Base-by-base conservation (phyloP, 2,329 filamentous ascomycete genomes). In the Trichoderma endophyticum region DNA sequence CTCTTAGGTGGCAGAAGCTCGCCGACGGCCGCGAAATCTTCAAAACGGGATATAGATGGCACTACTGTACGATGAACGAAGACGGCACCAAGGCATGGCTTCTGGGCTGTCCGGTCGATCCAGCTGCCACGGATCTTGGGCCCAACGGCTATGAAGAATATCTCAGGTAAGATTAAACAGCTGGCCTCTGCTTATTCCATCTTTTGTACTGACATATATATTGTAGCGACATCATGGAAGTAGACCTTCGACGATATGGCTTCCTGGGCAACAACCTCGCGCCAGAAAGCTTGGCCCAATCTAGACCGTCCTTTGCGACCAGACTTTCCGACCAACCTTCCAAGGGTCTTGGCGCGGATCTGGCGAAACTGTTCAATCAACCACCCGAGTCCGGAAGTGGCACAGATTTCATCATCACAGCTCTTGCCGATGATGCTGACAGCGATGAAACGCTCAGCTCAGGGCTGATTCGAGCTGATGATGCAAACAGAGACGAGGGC, bases 21-120 rank as follows among this genome's bases (percentile, higher is more conserved):
- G 96, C 95, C 1, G 95, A 98, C 78, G 96, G 96, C 4, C 92
- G 93, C 64, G 96, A 99, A 79, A 91, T 99, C 39, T 99, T 98
- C 83, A 93, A 93, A 76, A 86, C 90, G 0, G 93, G 92, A n/a
- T 98, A 96, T 80, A 90, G 95, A 73, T 99, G 96, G 96, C 95
- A 98, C 81, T 99, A 99, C 80, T 98, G 96, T 80, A 97, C 94
- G 3, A 92, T 98, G 82, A 97, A 98, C 79, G 91, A 96, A 73
- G 93, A 97, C 77, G 95, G 95, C 6, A 98, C 96, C 7, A 97
- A 97, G 79, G 96, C 94, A 8, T 99, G 96, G 95, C 86, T 99
- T 28, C 87, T 99, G n/a, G 96, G 96, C 9, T 98, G 94, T 77
- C 93, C 93, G 3, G 91, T 93, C 4, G 94, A 97, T 74, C 84